A percentile compares a stretch with the other conserved stretches of the same genome.
These are phyloP conservation scores for Exophiala alcalophila DNA, from an alignment of 2,329 filamentous ascomycete genomes.

Conservation along the genomic window DNA sequence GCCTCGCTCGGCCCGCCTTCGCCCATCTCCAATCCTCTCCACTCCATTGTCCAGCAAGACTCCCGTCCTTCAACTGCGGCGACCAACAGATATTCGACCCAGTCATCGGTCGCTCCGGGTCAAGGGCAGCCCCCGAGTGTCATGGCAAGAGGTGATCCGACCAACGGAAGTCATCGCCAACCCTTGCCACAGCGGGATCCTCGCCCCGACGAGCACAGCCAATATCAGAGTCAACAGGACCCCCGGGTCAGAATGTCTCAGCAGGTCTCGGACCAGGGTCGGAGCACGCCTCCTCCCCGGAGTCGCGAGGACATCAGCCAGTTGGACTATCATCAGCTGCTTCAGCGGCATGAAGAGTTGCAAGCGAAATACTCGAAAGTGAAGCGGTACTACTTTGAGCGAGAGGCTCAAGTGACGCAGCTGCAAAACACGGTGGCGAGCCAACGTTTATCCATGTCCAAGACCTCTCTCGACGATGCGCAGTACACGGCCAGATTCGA, in stretches of 20 bases:
- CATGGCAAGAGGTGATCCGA: constrained; percentile 20
- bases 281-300: constrained; percentile 47
- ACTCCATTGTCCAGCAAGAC: constrained; percentile 22
- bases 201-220: constrained; percentile 28
- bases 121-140: constrained; percentile 12
- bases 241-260: constrained; percentile 30
- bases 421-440: constrained; percentile 97
- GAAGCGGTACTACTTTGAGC: constrained; percentile 95
- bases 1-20: constrained; percentile 39
- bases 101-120: constrained; percentile 23
- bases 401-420: constrained; percentile 83
- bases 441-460: constrained; percentile 89
- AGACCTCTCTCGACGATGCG: constrained; percentile 90
- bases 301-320: constrained; percentile 41
- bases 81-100: constrained; percentile 27
- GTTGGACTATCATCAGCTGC: constrained; percentile 45
- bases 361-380: constrained; percentile 95
- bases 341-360: constrained; percentile 46
- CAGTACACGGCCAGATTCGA: constrained; percentile 89
- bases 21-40: constrained; percentile 28
- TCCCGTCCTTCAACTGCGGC: constrained; percentile 24
- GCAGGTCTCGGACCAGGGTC: constrained; percentile 40
- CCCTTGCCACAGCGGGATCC: constrained; percentile 30
- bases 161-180: constrained; percentile 26
- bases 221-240: constrained; percentile 35